Percentiles rank a stretch among this genome's conserved stretches.
phyloP scores from a whole-genome alignment of 768 basidiomycete species.

The Pleurotus sapidus region DNA sequence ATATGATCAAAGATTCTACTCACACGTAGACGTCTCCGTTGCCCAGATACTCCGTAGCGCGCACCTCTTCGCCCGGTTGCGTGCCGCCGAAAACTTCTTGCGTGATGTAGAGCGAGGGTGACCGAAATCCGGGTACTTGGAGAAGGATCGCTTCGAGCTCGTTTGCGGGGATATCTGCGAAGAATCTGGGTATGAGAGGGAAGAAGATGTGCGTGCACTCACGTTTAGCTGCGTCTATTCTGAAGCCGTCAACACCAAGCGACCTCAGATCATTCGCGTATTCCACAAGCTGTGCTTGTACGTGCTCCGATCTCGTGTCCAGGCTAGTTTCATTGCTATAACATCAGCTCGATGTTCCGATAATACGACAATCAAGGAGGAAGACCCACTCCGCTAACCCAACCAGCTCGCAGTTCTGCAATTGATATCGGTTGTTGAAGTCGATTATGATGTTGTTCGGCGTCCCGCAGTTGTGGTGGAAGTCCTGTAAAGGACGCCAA shows the following conservation, averaged over 20 bases:
- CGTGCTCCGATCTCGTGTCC: slow-evolving; percentile 59
- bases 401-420: slow-evolving; percentile 34
- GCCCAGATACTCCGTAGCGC: not conserved
- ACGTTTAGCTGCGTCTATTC: slow-evolving; percentile 69
- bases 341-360: not conserved
- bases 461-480: slow-evolving; percentile 45
- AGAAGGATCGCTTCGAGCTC: not conserved
- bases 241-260: slow-evolving; percentile 59
- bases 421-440: slow-evolving; percentile 37
- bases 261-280: slow-evolving; percentile 61
- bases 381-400: slow-evolving; percentile 32
- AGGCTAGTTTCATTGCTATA: slow-evolving; percentile 35
- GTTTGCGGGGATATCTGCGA: not conserved
- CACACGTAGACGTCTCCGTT: not conserved
- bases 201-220: too few relatives aligned
- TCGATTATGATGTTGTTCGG: slow-evolving; percentile 37
- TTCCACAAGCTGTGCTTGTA: slow-evolving; percentile 47
- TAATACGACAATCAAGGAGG: not conserved
- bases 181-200: too few relatives aligned
- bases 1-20: not conserved
- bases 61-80: not conserved
- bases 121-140: not conserved
- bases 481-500: slow-evolving; percentile 22
- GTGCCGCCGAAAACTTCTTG: not conserved
- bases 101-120: not conserved